Conservation (phyloP, 306 rosid species). For the Lathyrus tuberosus region DNA sequence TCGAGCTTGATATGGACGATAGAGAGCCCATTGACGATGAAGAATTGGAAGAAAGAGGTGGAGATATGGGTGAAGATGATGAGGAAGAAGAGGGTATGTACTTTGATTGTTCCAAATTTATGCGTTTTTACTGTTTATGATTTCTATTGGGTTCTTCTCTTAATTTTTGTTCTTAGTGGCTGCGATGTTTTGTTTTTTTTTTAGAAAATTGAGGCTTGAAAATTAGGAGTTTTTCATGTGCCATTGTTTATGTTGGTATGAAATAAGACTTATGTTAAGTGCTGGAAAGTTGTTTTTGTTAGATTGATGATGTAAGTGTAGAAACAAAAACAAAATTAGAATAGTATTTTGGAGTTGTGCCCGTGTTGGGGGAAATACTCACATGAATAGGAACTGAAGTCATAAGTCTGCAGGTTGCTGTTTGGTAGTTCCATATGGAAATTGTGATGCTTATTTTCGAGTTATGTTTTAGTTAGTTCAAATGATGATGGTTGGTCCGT, state of each 20-base stretch:
- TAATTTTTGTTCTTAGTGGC: too few relatives aligned
- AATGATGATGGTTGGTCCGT: not conserved
- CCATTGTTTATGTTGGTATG: not conserved
- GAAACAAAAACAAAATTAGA: not conserved
- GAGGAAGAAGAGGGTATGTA: constrained; percentile 93
- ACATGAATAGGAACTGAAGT: not conserved
- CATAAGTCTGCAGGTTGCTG: not conserved
- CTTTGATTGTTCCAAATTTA: too few relatives aligned
- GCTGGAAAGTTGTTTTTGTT: not conserved
- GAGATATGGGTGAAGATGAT: constrained; percentile 57
- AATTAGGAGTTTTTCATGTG: not conserved
- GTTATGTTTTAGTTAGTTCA: not conserved
- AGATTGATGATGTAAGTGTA: not conserved
- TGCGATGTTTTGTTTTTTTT: too few relatives aligned
- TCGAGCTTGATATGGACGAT: constrained; percentile 69
- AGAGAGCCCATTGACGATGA: constrained; percentile 65
- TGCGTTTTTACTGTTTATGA: too few relatives aligned
- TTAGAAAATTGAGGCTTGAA: too few relatives aligned
- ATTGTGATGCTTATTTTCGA: not conserved
- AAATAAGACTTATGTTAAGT: not conserved
- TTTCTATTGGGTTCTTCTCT: too few relatives aligned
- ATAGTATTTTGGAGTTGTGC: not conserved
- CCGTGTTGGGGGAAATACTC: not conserved
- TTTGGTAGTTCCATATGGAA: not conserved
- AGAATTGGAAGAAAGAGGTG: constrained; percentile 49